Conservation (phyloP, 2,329 filamentous ascomycete species). For the Acephala macrosclerotiorum region DNA sequence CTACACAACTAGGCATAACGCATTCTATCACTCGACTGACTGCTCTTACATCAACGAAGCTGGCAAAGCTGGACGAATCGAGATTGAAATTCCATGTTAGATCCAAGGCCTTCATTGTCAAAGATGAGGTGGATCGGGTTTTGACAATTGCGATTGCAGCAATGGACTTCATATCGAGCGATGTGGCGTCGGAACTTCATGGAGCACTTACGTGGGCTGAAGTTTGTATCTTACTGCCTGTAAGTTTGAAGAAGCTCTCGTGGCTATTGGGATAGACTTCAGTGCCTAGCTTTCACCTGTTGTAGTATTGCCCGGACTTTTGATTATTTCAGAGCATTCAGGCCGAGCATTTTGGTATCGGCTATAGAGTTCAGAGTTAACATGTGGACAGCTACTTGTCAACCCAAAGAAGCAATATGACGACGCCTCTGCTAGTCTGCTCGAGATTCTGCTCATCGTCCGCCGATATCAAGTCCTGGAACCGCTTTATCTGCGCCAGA, state of each 20-base stretch:
- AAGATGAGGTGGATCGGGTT: conserved; percentile 7
- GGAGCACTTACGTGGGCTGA: conserved; percentile 2
- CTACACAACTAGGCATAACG: not conserved
- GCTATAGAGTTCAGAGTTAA: no score
- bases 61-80: conserved; percentile 1
- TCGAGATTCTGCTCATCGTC: conserved; percentile 10
- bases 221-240: conserved; percentile 3
- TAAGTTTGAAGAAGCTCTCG: no score
- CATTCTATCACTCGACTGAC: conserved; percentile 3
- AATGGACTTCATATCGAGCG: conserved; percentile 3
- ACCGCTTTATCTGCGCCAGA: not conserved
- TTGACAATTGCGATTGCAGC: not conserved
- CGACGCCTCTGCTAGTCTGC: not conserved
- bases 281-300: no score
- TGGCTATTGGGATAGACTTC: no score
- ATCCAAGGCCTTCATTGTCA: conserved; percentile 1
- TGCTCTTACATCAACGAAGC: conserved; percentile 1
- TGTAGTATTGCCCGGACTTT: no score
- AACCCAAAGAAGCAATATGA: conserved; percentile 12
- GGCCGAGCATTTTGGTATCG: no score
- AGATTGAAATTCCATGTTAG: conserved; percentile 6
- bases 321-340: no score
- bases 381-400: not conserved
- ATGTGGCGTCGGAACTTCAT: not conserved
- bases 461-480: conserved; percentile 12